Conservation (phyloP, 352 stramenopile genomes). For the Globisporangium splendens region DNA sequence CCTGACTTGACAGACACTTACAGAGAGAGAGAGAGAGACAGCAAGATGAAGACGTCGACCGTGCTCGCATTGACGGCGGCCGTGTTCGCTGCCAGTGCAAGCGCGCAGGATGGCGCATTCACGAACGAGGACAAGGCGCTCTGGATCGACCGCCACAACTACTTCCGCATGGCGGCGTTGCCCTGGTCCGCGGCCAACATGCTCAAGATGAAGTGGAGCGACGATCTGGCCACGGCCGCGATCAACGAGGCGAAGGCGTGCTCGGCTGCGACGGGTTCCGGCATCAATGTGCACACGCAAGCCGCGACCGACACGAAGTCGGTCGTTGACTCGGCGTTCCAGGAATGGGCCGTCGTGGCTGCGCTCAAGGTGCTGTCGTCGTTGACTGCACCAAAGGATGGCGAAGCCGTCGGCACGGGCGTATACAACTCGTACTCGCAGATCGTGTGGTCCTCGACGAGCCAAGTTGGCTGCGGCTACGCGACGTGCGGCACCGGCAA, state of each 20-base stretch:
- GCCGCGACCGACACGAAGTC: constrained; percentile 19
- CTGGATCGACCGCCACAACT: constrained; percentile 76
- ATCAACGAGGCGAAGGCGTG: constrained; percentile 35
- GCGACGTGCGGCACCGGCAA: constrained; percentile 35
- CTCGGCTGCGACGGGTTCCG: constrained; percentile 23
- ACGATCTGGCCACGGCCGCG: constrained; percentile 37
- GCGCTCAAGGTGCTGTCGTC: constrained; percentile 42
- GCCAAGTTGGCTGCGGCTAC: constrained; percentile 56
- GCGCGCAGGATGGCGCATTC: constrained; percentile 19
- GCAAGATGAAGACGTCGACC: constrained; percentile 14
- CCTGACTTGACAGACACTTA: too few species aligned
- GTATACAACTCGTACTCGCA: constrained; percentile 78
- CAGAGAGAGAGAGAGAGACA: too few species aligned
- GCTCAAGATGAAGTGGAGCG: constrained; percentile 61
- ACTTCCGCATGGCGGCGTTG: constrained; percentile 70
- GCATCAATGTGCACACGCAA: constrained; percentile 49
- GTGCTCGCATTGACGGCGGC: constrained; percentile 5
- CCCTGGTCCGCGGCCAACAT: constrained; percentile 65
- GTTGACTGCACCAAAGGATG: constrained; percentile 38
- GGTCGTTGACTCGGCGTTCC: constrained; percentile 50
- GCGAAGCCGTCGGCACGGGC: constrained; percentile 46
- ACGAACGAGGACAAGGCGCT: constrained; percentile 43
- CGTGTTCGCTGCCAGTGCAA: not conserved
- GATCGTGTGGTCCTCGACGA: constrained; percentile 61
- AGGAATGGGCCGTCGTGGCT: constrained; percentile 56